Evolutionary conservation across 208 protist species (phyloP).

Genomic region (Trypanosoma conorhini): DNA sequence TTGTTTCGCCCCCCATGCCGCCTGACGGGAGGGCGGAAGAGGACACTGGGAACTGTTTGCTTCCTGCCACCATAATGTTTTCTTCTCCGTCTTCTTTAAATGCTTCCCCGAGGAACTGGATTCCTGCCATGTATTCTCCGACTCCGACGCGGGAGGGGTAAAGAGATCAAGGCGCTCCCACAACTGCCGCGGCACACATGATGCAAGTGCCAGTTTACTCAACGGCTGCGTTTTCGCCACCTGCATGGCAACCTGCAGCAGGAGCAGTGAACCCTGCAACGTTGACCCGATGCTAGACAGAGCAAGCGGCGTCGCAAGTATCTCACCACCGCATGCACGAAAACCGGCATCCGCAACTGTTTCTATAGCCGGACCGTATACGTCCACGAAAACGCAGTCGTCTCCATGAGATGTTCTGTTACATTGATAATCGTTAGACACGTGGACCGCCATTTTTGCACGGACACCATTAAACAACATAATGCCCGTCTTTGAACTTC

Average conservation of each 20-base stretch:
- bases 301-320: constrained; percentile 47
- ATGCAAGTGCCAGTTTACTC: background rate
- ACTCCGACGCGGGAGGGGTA: background rate
- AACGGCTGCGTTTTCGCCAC: constrained; percentile 7
- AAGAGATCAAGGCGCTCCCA: constrained; percentile 23
- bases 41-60: background rate
- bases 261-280: constrained; percentile 48
- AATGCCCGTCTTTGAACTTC: constrained; percentile 39
- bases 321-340: constrained; percentile 58
- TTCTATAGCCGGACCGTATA: constrained; percentile 61
- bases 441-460: constrained; percentile 57
- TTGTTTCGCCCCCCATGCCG: background rate
- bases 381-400: constrained; percentile 21
- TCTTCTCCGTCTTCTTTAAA: background rate
- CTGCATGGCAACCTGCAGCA: constrained; percentile 59
- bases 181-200: constrained; percentile 15
- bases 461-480: constrained; percentile 80
- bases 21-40: constrained; percentile 7
- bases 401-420: constrained; percentile 1
- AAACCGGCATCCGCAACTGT: constrained; percentile 45
- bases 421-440: constrained; percentile 40
- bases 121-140: background rate
- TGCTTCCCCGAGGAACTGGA: background rate
- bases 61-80: constrained; percentile 10
- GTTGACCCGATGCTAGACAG: constrained; percentile 33